Base-by-base conservation (phyloP, 2,329 filamentous ascomycete species). In the Teratosphaeria nubilosa region DNA sequence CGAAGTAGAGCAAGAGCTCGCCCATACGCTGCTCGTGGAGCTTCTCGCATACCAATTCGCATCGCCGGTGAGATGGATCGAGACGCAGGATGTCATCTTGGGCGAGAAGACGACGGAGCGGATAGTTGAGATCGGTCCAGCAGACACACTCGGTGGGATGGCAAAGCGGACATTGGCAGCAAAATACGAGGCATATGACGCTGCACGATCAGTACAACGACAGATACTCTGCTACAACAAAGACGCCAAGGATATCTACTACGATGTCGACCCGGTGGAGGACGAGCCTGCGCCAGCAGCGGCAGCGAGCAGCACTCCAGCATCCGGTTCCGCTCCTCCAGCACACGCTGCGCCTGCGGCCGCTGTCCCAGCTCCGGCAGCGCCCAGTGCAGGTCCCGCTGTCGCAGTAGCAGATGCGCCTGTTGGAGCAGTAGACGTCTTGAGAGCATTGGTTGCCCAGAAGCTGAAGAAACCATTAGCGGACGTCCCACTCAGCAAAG, bases 141-240 rank as follows among this genome's bases (percentile, higher is more conserved):
- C 92, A 69, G 92, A 99, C 76, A 99, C 94, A 27, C 84, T 99
- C 37, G 92, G 92, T 72, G 91, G 90, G 59, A 99, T 99, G 94
- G 94, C 94, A 64, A 95, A 91, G 81, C 85, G 92, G 68, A 99
- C 94, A 56, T 78, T 99, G 62, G 90, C 91, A 61, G 91, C 91
- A 72, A 97, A 97, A 77, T 99, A 97, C 76, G 94, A 99, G 80
- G 91, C 92, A 63, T 96, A 96, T 77, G 94, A 99, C 77, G 94
- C 94, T 58, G 94, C 94, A 62, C 92, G 92, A 70, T 96, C 92
- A 7, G 87, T 97, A 51, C 91, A 96, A 77, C 86, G 94, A 73
- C 92, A 97, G 75, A 96, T 99, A 73, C 84, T 99, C 58, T 97
- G 94, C 81, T 99, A 97, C 80, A 97, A 96, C 81, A 99, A 99